A percentile compares a stretch with the other conserved stretches of the same genome.
phyloP scores from a whole-genome alignment of 1,139 yeast genomes.

The Hansenula sp. region DNA sequence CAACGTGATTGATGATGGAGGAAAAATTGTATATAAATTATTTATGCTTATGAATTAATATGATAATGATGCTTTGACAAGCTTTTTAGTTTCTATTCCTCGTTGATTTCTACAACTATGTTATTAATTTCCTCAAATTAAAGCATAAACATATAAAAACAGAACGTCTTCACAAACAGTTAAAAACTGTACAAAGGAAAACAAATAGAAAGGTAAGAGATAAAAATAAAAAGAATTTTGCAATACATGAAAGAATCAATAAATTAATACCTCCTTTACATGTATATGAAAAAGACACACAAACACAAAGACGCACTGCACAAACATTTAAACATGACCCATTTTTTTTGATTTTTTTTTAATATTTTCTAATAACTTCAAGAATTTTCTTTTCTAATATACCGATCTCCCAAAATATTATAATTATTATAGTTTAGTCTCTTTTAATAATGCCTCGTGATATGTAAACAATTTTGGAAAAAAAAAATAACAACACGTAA shows the following conservation, averaged over 20 bases:
- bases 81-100: no score
- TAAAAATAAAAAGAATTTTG: background rate
- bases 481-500: no score
- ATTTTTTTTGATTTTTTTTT: no score
- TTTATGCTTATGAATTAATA: no score
- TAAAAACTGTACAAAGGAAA: background rate
- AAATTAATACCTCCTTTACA: background rate
- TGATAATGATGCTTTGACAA: no score
- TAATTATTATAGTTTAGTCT: no score
- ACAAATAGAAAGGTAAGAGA: background rate
- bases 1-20: constrained; percentile 4
- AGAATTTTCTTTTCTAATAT: background rate
- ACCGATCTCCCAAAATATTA: background rate
- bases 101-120: background rate
- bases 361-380: no score
- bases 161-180: background rate
- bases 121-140: background rate
- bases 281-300: background rate
- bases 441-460: no score
- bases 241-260: background rate
- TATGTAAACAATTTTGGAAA: no score
- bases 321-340: background rate
- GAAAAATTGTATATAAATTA: background rate
- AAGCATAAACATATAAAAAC: constrained; percentile 1
- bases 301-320: background rate